Evolutionary conservation across 2,329 filamentous ascomycete species (phyloP).

Genomic region (Penicillium polonicum): DNA sequence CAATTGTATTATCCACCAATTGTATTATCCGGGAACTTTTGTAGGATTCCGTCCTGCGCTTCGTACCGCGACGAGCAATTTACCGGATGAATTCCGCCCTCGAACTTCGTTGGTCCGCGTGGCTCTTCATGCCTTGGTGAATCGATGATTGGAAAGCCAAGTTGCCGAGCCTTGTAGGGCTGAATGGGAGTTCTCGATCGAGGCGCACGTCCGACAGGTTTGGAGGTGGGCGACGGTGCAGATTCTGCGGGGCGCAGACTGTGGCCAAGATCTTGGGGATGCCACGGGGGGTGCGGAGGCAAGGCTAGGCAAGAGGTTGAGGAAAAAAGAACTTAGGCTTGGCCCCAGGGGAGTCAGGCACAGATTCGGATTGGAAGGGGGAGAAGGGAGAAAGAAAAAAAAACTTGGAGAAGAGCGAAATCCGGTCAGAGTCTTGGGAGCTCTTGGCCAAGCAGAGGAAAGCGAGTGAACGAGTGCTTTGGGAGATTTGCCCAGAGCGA

Average conservation of each 20-base stretch:
- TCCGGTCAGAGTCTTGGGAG: slow-evolving; percentile 14
- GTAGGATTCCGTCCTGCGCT: slow-evolving; percentile 1
- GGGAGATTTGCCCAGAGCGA: slow-evolving; percentile 21
- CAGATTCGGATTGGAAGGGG: background rate
- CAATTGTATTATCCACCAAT: slow-evolving; percentile 5
- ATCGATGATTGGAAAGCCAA: slow-evolving; percentile 2
- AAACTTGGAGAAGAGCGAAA: slow-evolving; percentile 5
- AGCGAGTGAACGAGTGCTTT: slow-evolving; percentile 12
- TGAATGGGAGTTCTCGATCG: slow-evolving; percentile 6
- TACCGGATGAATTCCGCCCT: slow-evolving; percentile 27
- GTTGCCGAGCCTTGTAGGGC: slow-evolving; percentile 20
- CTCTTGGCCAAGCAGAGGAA: slow-evolving; percentile 22
- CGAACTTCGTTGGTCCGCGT: slow-evolving; percentile 17
- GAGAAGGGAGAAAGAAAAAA: slow-evolving; percentile 9
- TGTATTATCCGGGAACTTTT: slow-evolving; percentile 4
- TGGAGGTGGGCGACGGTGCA: background rate
- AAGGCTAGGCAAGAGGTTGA: background rate
- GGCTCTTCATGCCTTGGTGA: slow-evolving; percentile 32
- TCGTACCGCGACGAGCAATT: slow-evolving; percentile 17
- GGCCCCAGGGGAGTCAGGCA: slow-evolving; percentile 1
- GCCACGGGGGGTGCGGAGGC: slow-evolving; percentile 2
- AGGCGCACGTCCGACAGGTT: background rate
- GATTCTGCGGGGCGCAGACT: slow-evolving; percentile 5
- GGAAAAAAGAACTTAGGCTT: slow-evolving; percentile 1
- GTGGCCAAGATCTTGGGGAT: slow-evolving; percentile 8